phyloP scores from a whole-genome alignment of 306 rosid species.

The Fragaria vesca region DNA sequence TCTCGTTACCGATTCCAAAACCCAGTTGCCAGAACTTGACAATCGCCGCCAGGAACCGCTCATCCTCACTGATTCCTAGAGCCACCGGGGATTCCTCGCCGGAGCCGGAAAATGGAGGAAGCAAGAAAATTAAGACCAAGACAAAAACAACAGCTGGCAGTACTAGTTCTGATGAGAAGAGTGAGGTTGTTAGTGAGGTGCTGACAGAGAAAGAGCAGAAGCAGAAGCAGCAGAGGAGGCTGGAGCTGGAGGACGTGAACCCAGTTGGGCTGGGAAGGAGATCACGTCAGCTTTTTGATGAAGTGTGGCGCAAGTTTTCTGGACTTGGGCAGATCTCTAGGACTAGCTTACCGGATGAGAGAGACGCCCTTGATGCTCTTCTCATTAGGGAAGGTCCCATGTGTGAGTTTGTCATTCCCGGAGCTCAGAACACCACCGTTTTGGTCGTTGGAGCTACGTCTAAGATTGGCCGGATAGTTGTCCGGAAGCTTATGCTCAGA shows the following conservation, averaged over 20 bases:
- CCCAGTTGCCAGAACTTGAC: slow-evolving; percentile 15
- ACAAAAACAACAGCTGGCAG: not conserved
- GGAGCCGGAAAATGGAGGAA: not conserved
- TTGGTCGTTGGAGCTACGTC: slow-evolving; percentile 95
- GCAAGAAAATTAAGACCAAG: not conserved
- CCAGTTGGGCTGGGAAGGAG: slow-evolving; percentile 88
- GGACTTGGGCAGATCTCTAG: slow-evolving; percentile 92
- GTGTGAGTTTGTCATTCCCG: slow-evolving; percentile 92
- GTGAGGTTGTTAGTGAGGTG: slow-evolving; percentile 4
- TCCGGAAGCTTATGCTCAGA: slow-evolving; percentile 91
- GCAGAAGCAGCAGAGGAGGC: slow-evolving; percentile 38
- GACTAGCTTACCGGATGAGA: slow-evolving; percentile 64
- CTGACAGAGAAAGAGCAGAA: slow-evolving; percentile 22
- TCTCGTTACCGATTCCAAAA: slow-evolving; percentile 8
- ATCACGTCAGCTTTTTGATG: slow-evolving; percentile 84
- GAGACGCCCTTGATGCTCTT: slow-evolving; percentile 69
- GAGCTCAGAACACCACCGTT: slow-evolving; percentile 85
- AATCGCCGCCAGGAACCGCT: not conserved
- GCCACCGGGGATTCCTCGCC: slow-evolving; percentile 9
- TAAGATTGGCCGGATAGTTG: slow-evolving; percentile 79
- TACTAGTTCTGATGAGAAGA: not conserved
- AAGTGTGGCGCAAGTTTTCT: slow-evolving; percentile 94
- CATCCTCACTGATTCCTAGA: slow-evolving; percentile 8
- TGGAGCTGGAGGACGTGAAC: slow-evolving; percentile 82
- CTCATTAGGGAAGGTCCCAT: slow-evolving; percentile 84